Evolutionary conservation across 1,139 yeast species (phyloP).

Genomic region (Nakaseomyces nivariensis): DNA sequence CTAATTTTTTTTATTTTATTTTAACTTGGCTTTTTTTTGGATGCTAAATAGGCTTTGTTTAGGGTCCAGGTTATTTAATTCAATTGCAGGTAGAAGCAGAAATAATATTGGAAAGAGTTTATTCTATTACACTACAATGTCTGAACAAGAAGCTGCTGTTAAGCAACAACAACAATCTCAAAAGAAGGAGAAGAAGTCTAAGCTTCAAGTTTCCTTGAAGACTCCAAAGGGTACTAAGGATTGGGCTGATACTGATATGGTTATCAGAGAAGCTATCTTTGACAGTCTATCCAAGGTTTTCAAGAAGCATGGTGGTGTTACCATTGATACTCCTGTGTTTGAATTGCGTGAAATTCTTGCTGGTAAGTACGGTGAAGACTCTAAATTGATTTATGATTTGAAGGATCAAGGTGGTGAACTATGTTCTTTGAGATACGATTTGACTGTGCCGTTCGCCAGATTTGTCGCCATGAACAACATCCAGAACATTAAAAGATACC

Average conservation of each 20-base stretch:
- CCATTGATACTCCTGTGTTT: slow-evolving; percentile 95
- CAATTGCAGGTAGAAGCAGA: background rate
- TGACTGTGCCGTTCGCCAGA: slow-evolving; percentile 96
- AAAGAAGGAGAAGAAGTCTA: slow-evolving; percentile 27
- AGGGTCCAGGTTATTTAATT: background rate
- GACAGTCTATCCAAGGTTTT: slow-evolving; percentile 59
- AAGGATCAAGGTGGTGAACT: slow-evolving; percentile 98
- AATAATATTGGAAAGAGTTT: background rate
- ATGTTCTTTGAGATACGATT: slow-evolving; percentile 87
- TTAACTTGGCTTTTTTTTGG: background rate
- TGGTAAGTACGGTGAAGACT: slow-evolving; percentile 97
- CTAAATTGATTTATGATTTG: slow-evolving; percentile 85
- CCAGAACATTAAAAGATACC: slow-evolving; percentile 82
- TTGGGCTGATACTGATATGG: slow-evolving; percentile 98
- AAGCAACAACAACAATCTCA: slow-evolving; percentile 6
- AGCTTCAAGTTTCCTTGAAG: slow-evolving; percentile 59
- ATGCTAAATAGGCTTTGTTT: background rate
- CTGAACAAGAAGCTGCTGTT: slow-evolving; percentile 4
- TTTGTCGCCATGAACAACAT: slow-evolving; percentile 91
- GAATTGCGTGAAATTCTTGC: slow-evolving; percentile 90
- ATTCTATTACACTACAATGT: background rate
- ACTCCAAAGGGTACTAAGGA: slow-evolving; percentile 97
- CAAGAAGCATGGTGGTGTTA: slow-evolving; percentile 94
- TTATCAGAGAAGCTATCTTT: slow-evolving; percentile 80
- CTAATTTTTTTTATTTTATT: background rate